phyloP scores from a whole-genome alignment of 1,284 basidiomycete species.

The Malassezia pachydermatis region DNA sequence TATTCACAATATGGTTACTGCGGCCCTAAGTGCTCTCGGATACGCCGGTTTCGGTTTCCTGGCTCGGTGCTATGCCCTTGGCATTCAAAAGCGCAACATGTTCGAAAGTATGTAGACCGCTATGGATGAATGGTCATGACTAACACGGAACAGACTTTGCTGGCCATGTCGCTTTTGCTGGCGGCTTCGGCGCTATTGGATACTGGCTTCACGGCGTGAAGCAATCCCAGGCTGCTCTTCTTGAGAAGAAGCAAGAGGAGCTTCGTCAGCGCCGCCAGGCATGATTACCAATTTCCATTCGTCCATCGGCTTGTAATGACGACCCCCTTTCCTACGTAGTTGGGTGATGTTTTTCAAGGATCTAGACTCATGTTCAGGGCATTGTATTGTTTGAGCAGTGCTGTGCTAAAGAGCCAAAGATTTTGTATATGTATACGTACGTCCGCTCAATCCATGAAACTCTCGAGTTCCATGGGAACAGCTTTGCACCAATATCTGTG shows the following conservation, averaged over 20 bases:
- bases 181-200: slow-evolving; percentile 35
- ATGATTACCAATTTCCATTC: not conserved
- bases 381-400: too few relatives aligned
- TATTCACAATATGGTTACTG: slow-evolving; percentile 10
- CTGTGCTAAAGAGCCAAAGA: too few relatives aligned
- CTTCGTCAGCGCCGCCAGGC: slow-evolving; percentile 9
- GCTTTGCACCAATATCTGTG: too few relatives aligned
- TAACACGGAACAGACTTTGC: slow-evolving; percentile 27
- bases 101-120: slow-evolving; percentile 43
- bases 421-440: too few relatives aligned
- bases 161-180: slow-evolving; percentile 39
- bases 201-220: slow-evolving; percentile 46
- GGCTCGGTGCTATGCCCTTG: slow-evolving; percentile 44
- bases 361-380: too few relatives aligned
- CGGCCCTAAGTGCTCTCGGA: slow-evolving; percentile 34
- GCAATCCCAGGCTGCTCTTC: slow-evolving; percentile 41
- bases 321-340: too few relatives aligned
- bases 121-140: not conserved
- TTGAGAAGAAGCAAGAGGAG: slow-evolving; percentile 24
- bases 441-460: too few relatives aligned
- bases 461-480: too few relatives aligned
- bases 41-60: slow-evolving; percentile 44
- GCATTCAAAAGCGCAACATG: slow-evolving; percentile 45
- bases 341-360: too few relatives aligned
- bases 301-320: too few relatives aligned